Conservation (phyloP, 768 basidiomycete species). For the Collybia sordida region DNA sequence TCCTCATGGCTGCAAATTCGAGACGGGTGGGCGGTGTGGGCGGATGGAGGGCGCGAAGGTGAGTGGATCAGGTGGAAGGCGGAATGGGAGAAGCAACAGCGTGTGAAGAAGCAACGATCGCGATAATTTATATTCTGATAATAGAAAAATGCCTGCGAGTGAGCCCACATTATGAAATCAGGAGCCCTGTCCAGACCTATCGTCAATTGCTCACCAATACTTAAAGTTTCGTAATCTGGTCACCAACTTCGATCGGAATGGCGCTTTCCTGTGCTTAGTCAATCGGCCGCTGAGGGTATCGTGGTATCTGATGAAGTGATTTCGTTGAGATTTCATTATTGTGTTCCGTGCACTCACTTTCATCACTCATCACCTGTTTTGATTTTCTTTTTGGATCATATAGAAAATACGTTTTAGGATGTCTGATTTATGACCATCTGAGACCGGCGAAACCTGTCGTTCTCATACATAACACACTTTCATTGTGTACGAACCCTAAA, state of each 20-base stretch:
- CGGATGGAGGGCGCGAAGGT: constrained; percentile 71
- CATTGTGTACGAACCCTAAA: not conserved
- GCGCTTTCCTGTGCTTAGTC: too few species aligned
- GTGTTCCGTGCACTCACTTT: not conserved
- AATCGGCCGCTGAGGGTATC: not conserved
- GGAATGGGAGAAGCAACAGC: constrained; percentile 46
- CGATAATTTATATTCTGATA: constrained; percentile 10
- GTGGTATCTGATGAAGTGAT: not conserved
- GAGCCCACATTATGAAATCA: too few species aligned
- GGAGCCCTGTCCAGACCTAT: too few species aligned
- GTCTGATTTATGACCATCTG: not conserved
- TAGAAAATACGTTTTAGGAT: not conserved
- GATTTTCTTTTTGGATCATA: not conserved
- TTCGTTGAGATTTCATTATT: not conserved
- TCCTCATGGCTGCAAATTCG: constrained; percentile 67
- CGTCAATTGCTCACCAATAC: too few species aligned
- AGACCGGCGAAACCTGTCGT: too few species aligned
- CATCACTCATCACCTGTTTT: not conserved
- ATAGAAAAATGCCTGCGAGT: not conserved
- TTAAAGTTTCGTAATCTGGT: too few species aligned
- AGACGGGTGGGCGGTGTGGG: constrained; percentile 83
- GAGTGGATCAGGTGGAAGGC: constrained; percentile 71
- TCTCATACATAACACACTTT: not conserved
- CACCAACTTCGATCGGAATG: not conserved
- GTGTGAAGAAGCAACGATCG: constrained; percentile 17